A percentile compares a stretch with the other conserved stretches of the same genome.
Conservation (phyloP, 2,329 filamentous ascomycete genomes). For the Emergomyces orientalis region DNA sequence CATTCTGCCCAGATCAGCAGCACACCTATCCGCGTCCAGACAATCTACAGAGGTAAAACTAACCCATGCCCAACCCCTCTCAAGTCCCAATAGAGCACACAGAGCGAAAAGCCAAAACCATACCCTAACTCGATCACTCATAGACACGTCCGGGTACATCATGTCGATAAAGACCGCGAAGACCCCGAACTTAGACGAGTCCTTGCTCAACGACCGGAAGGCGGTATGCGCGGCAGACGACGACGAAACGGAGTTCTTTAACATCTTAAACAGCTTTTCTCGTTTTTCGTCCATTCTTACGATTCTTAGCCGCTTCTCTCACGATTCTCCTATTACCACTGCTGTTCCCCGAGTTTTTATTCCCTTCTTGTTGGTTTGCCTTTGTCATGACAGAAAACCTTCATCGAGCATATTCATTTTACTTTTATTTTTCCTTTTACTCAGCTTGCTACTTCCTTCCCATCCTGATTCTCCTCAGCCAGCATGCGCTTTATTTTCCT, state of each 20-base stretch:
- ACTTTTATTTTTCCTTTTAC: not conserved
- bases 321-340: not conserved
- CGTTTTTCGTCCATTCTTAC: not conserved
- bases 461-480: not conserved
- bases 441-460: not conserved
- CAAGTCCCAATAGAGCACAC: not conserved
- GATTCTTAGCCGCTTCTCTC: not conserved
- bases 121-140: conserved; percentile 1
- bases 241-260: conserved; percentile 42
- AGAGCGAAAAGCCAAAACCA: not conserved
- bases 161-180: conserved; percentile 80
- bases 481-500: not conserved
- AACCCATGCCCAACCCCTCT: not conserved
- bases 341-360: too few species aligned
- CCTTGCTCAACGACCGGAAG: conserved; percentile 74
- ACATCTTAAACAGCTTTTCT: not conserved
- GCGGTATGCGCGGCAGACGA: conserved; percentile 68
- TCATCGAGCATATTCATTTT: not conserved
- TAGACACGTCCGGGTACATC: conserved; percentile 88
- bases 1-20: conserved; percentile 87
- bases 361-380: not conserved
- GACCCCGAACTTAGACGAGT: conserved; percentile 74
- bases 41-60: conserved; percentile 73
- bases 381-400: not conserved
- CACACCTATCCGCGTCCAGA: conserved; percentile 93